Conservation (phyloP, 1,284 basidiomycete species). For the Cutaneotrichosporon sp. region DNA sequence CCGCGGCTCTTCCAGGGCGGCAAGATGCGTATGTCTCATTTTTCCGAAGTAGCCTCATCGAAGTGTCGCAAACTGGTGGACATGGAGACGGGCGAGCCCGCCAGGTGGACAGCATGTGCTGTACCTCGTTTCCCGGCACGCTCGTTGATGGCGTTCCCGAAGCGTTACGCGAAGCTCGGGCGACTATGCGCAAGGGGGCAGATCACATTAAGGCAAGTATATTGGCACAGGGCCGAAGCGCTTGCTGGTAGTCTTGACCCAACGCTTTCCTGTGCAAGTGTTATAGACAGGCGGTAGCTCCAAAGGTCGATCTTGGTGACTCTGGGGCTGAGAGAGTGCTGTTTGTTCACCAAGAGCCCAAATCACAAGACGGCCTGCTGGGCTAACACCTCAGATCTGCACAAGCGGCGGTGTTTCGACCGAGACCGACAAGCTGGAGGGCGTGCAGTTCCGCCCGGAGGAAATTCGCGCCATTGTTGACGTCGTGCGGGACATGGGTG, state of each 20-base stretch:
- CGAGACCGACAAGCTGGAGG: conserved; percentile 50
- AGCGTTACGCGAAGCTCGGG: neutral
- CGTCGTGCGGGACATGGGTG: conserved; percentile 51
- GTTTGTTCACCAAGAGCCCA: no score
- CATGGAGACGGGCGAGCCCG: conserved; percentile 15
- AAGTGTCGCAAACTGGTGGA: conserved; percentile 16
- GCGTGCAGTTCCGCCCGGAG: conserved; percentile 52
- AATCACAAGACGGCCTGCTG: no score
- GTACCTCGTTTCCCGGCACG: neutral
- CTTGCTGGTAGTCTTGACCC: no score
- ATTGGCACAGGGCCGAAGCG: no score
- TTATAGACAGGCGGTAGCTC: no score
- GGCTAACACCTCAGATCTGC: conserved; percentile 5
- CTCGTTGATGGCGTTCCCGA: conserved; percentile 10
- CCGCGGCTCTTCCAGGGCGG: conserved; percentile 21
- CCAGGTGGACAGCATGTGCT: neutral
- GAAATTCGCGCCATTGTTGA: conserved; percentile 52
- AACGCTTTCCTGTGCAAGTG: no score
- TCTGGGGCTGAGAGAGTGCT: no score
- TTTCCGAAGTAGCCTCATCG: neutral
- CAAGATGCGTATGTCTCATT: conserved; percentile 2
- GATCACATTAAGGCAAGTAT: conserved; percentile 17
- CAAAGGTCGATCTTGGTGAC: no score
- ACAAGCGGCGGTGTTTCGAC: conserved; percentile 14
- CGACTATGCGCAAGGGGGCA: conserved; percentile 17